Percentiles rank a stretch among this genome's conserved stretches.
phyloP scores from a whole-genome alignment of 1,284 basidiomycete genomes.

The Sanghuangporus weigelae region DNA sequence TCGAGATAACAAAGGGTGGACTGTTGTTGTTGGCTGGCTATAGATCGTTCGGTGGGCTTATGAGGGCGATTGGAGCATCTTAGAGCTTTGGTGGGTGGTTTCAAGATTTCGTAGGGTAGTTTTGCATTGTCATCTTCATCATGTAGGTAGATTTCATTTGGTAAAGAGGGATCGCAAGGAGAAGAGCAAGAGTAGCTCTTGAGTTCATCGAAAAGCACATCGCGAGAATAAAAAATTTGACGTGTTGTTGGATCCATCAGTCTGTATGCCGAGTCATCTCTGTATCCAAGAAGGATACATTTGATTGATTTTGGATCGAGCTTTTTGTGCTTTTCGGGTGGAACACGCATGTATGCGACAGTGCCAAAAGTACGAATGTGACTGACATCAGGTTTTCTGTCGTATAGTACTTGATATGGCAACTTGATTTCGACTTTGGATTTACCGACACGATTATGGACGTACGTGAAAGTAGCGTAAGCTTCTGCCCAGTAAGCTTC shows the following conservation, averaged over 20 bases:
- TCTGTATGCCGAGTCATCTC: background rate
- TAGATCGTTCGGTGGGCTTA: too few species aligned
- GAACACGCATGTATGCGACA: conserved; percentile 59
- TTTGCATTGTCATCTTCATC: background rate
- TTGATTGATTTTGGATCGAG: background rate
- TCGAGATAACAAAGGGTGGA: too few species aligned
- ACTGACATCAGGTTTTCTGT: background rate
- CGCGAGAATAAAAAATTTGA: background rate
- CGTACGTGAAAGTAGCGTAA: too few species aligned
- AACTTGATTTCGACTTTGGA: too few species aligned
- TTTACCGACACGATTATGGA: too few species aligned
- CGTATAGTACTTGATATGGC: too few species aligned
- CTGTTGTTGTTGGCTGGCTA: too few species aligned
- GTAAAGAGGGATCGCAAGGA: background rate
- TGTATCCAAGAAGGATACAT: background rate
- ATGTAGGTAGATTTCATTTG: too few species aligned
- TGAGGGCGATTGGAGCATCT: background rate
- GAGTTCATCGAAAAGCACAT: background rate
- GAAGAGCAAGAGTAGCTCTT: background rate
- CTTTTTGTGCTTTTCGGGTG: background rate
- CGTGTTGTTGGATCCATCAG: background rate
- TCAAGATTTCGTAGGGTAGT: background rate
- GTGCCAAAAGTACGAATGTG: conserved; percentile 34
- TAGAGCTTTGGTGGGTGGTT: background rate
- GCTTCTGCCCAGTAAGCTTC: too few species aligned